Percentiles rank a stretch among this genome's conserved stretches.
Evolutionary conservation across 2,329 filamentous ascomycete species (phyloP).

Genomic region (Colletotrichum sp.): DNA sequence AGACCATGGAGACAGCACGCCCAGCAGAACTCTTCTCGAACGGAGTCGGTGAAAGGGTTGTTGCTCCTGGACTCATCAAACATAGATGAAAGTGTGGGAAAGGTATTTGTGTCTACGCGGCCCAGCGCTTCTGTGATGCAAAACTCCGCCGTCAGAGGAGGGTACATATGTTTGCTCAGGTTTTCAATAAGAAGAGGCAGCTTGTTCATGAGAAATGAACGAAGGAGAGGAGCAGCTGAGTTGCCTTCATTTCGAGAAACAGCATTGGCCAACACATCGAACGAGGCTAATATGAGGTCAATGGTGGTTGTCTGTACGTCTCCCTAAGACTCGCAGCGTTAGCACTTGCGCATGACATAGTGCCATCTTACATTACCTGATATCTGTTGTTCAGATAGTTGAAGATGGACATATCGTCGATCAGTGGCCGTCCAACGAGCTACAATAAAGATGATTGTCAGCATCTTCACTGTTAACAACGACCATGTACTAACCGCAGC

Average conservation of each 20-base stretch:
- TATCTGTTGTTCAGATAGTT: constrained; percentile 87
- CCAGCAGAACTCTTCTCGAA: constrained; percentile 80
- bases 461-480: neutral
- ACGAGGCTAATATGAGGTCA: constrained; percentile 86
- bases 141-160: constrained; percentile 77
- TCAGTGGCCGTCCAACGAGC: constrained; percentile 81
- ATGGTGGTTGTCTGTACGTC: constrained; percentile 79
- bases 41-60: constrained; percentile 62
- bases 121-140: constrained; percentile 74
- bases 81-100: constrained; percentile 63
- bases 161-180: constrained; percentile 68
- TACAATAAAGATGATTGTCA: constrained; percentile 43
- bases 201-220: constrained; percentile 83
- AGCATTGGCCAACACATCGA: constrained; percentile 87
- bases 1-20: constrained; percentile 88
- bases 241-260: constrained; percentile 70
- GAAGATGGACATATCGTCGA: constrained; percentile 81
- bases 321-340: constrained; percentile 51
- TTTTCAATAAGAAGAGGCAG: constrained; percentile 59
- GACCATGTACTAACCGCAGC: constrained; percentile 65
- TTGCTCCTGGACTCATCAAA: constrained; percentile 64
- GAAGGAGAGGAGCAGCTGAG: constrained; percentile 72
- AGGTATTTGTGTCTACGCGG: constrained; percentile 83
- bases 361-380: constrained; percentile 56
- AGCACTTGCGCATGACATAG: neutral